Evolutionary conservation across 2,329 filamentous ascomycete genomes (phyloP), one percentile per base, ranked within the genome.

Genomic region (Ceratocystis eucalypticola): DNA sequence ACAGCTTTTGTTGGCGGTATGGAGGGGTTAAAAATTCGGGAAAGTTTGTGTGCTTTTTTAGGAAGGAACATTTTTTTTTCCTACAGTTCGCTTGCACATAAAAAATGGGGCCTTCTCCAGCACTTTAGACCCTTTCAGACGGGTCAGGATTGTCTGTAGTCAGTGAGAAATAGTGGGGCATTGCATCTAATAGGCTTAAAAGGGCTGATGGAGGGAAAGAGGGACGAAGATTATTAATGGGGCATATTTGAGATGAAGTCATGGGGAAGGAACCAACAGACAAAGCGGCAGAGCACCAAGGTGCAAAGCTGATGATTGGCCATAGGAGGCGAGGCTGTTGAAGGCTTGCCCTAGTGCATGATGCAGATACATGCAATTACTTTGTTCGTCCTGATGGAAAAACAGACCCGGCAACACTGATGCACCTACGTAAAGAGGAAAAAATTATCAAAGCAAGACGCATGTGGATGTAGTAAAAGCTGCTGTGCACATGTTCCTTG

Each of bases 11-110:
- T 15, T 44, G 20, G 41, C 46, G 33, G 33, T 30, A 66, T 64
- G 50, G 66, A 66, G 64, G 66, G 66, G 66, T 68, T 61, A 61
- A 68, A 68, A 68, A 68, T 66, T 66, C 66, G 57, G 45, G 44
- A 66, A 64, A 62, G 62, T 63, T 65, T 64, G 65, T 66, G 33
- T 68, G 64, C 57, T 65, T 37, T 61, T 61, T 41, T 41, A 12
- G 37, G 37, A 41, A 41, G 45, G 37, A 63, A 55, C 65, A 55
- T 28, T 59, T 65, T 65, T 61, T 65, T 50, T 48, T 55, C 37
- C 45, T 61, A 22, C 33, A 20, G 55, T 30, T 65, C 50, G 50
- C 48, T 45, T 57, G 53, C 17, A 59, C 15, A 12, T 59, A 33
- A 59, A 59, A 59, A 15, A 12, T 53, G 20, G 53, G 55, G 22